These are phyloP conservation scores for Hondaea fermentalgiana DNA, from an alignment of 108 stramenopile genomes.

Conservation along the genomic window DNA sequence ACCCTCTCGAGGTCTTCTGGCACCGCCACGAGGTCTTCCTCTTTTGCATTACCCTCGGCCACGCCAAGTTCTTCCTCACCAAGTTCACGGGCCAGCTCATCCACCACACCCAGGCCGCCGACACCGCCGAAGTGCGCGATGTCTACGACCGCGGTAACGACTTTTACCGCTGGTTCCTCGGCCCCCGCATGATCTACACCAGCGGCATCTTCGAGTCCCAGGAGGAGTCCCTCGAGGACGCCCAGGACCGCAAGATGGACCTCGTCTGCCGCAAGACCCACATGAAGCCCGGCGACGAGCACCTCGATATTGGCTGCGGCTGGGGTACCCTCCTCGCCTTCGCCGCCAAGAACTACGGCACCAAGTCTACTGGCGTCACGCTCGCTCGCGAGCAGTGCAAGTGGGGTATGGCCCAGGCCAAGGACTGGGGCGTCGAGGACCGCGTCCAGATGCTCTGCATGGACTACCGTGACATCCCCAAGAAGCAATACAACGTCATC, in stretches of 20 bases:
- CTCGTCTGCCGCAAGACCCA: conserved; percentile 18
- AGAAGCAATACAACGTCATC: conserved; percentile 20
- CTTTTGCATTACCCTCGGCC: not conserved
- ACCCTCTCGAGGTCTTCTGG: not conserved
- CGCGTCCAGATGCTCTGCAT: conserved; percentile 16
- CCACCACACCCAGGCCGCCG: not conserved
- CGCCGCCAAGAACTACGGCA: conserved; percentile 19
- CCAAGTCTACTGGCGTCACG: conserved; percentile 24
- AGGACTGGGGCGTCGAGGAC: not conserved
- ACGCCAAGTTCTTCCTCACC: conserved; percentile 5
- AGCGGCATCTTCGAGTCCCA: conserved; percentile 21
- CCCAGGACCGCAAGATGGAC: conserved; percentile 30
- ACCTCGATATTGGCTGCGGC: conserved; percentile 27
- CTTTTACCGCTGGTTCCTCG: conserved; percentile 27
- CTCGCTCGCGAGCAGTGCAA: conserved; percentile 24
- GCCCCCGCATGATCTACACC: conserved; percentile 25
- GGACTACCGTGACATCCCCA: conserved; percentile 25
- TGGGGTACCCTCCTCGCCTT: conserved; percentile 23
- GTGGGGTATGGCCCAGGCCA: not conserved
- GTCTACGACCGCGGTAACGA: conserved; percentile 29
- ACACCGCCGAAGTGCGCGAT: conserved; percentile 12
- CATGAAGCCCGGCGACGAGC: conserved; percentile 16
- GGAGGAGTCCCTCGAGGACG: conserved; percentile 15
- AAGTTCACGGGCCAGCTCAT: conserved; percentile 17
- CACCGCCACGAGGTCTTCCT: conserved; percentile 7